Evolutionary conservation across 1,284 basidiomycete genomes (phyloP), one percentile per base, ranked within the genome.

Genomic region (Heterobasidion occidentale): DNA sequence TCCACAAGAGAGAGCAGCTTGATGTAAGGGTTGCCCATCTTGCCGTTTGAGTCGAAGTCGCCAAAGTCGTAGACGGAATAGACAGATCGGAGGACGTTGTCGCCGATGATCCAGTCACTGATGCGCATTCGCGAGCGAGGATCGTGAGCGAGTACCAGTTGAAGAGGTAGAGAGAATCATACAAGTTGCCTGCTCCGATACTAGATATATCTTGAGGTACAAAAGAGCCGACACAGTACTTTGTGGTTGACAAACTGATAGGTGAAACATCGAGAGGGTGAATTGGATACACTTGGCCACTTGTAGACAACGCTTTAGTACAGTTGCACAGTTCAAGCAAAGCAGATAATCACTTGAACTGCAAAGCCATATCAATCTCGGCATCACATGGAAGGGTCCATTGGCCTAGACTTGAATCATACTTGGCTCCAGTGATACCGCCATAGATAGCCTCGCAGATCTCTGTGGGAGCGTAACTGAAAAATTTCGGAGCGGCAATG

Each of bases 41-140:
- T 70, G 44, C 79, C 79, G 5, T 76, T 71, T 11, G 75, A 68
- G 64, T 84, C 79, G 63, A 83, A 90, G 70, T 92, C 88, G 20
- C 92, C 92, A 66, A 90, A 92, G 69, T 94, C 88, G 68, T 93
- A 94, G 54, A 94, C 74, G 14, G 90, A 82, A 71, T 94, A 94
- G 46, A 90, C 72, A 8, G 90, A 90, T 55, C 92, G 88, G 58
- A 92, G 77, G 67, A 90, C 78, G 64, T 88, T 90, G 69, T 88
- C 89, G 36, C 92, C 92, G 50, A 94, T 70, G 54, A 94, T 75
- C 83, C 86, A 87, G 65, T 91, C 88, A 65, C 87, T 90, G 59
- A 12, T 27, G 27, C 5, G 27, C 4, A 27, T 27, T 4, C 27
- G 6, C 27, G 27, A 27, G 27, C 27, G 27, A 27, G 27, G 27